These are phyloP conservation scores for Saturnispora galanensis DNA, from an alignment of 805 yeast genomes.

Conservation along the genomic window DNA sequence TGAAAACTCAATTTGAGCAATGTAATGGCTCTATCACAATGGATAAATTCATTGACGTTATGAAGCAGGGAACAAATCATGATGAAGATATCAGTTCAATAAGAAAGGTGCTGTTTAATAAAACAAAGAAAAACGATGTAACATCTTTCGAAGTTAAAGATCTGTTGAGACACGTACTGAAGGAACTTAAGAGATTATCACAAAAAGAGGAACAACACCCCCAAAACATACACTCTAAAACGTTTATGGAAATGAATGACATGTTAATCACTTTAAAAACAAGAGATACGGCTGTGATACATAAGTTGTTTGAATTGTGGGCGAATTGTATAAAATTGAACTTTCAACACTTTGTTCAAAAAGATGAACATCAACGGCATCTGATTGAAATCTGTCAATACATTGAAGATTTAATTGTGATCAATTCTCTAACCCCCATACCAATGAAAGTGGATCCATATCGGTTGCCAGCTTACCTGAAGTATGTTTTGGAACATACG, in stretches of 20 bases:
- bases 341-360: conserved; percentile 7
- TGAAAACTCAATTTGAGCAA: neutral
- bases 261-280: neutral
- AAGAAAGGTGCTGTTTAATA: neutral
- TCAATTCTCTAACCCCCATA: conserved; percentile 1
- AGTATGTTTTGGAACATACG: conserved; percentile 6
- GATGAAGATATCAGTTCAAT: neutral
- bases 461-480: conserved; percentile 2
- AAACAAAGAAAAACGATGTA: neutral
- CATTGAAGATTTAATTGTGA: conserved; percentile 9
- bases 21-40: neutral
- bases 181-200: neutral
- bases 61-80: too few species aligned
- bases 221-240: neutral
- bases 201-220: too few species aligned
- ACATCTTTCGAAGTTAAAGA: too few species aligned
- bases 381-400: conserved; percentile 4
- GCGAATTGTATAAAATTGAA: conserved; percentile 12
- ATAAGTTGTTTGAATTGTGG: conserved; percentile 8
- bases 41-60: neutral
- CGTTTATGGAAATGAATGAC: neutral
- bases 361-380: conserved; percentile 4
- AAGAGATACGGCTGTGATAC: neutral
- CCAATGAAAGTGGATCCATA: neutral
- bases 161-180: too few species aligned